A percentile compares a stretch with the other conserved stretches of the same genome.
Evolutionary conservation across 345 rosid species (phyloP).

Genomic region (Salix viminalis): DNA sequence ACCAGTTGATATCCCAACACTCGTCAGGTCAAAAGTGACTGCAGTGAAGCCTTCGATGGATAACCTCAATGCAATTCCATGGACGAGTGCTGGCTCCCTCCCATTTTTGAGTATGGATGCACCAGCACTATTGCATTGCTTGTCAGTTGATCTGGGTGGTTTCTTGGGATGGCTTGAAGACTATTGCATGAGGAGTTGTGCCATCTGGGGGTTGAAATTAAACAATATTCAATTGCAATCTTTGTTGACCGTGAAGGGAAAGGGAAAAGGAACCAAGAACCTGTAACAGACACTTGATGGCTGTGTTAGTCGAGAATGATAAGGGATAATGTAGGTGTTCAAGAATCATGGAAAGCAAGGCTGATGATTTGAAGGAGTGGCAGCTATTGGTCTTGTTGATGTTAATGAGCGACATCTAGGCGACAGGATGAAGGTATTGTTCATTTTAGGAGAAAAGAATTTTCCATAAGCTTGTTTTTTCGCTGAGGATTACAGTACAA

Average conservation of each 20-base stretch:
- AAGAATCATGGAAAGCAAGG: too few relatives aligned
- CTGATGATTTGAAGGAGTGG: too few relatives aligned
- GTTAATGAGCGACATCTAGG: too few relatives aligned
- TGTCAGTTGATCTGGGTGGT: neutral
- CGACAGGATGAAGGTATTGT: too few relatives aligned
- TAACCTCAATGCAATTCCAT: slow-evolving; percentile 18
- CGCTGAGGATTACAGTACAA: too few relatives aligned
- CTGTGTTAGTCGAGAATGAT: too few relatives aligned
- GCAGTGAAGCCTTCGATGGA: slow-evolving; percentile 11
- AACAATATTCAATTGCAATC: slow-evolving; percentile 3
- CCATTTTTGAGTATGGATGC: slow-evolving; percentile 17
- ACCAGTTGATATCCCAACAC: slow-evolving; percentile 20
- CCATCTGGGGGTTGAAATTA: slow-evolving; percentile 8
- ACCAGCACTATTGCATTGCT: slow-evolving; percentile 14
- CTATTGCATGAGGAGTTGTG: slow-evolving; percentile 6
- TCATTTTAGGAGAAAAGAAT: too few relatives aligned
- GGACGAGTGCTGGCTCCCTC: slow-evolving; percentile 19
- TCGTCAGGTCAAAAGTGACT: slow-evolving; percentile 28
- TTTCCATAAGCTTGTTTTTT: too few relatives aligned
- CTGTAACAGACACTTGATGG: neutral
- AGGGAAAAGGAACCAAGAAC: neutral
- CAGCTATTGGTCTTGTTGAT: too few relatives aligned
- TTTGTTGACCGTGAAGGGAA: neutral
- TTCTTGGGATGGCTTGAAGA: slow-evolving; percentile 19
- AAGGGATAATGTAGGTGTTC: too few relatives aligned